Evolutionary conservation across 257 asterid genomes (phyloP), one percentile per base, ranked within the genome.

Genomic region (Jacaranda copaia): DNA sequence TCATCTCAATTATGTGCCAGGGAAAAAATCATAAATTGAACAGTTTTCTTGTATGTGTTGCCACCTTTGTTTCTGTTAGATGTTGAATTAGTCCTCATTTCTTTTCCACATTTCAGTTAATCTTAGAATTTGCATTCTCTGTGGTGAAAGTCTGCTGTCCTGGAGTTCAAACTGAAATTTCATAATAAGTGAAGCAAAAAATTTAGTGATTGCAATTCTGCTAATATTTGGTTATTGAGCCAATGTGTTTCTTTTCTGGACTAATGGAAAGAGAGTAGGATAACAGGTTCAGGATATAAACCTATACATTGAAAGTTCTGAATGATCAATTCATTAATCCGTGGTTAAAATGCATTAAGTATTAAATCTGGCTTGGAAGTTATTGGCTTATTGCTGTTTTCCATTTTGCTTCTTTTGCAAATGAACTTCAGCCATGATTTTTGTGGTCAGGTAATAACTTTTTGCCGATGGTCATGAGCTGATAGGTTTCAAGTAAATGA

Each of bases 371-470:
- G 36, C 14, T 16, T 4, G 55, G 46, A 8, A n/a, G 32, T 25
- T 25, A 25, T 25, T 25, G 32, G 32, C 32, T 45, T 8, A 5
- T 65, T 43, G 55, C 53, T 65, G 63, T 57, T 72, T 67, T 65
- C 12, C 32, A 6, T 35, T 40, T 15, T 66, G 38, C 20, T 69
- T 77, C 70, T 36, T 79, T 16, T 42, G n/a, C 5, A 4, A 48
- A 72, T 64, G 64, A 55, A 64, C 60, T 55, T 72, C 43, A 51
- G 68, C 61, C 64, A 65, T 25, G 32, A 25, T 74, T 57, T 52
- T 25, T 25, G 48, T 56, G 39, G 55, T 61, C 71, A 45, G 43
- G 39, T 49, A 46, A 65, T 55, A 45, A 55, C 52, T 35, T 35
- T 55, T 64, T 36, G 63, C 16, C 42, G 32, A 38, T 55, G 32